Evolutionary conservation across 331 rosid genomes (phyloP).

Genomic region (Pyracantha coccinea): DNA sequence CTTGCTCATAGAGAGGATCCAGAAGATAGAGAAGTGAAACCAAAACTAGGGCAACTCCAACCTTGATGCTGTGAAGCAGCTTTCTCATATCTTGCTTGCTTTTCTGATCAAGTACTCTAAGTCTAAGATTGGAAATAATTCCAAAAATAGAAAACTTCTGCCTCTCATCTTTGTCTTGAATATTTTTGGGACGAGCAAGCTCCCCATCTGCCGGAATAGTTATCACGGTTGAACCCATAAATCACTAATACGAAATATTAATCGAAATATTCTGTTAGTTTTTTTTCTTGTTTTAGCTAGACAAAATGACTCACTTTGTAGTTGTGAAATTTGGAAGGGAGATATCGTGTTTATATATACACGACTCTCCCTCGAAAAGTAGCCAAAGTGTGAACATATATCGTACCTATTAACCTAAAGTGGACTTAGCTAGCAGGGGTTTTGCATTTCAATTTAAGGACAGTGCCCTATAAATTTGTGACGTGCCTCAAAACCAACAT

Average conservation of each 20-base stretch:
- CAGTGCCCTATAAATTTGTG: background rate
- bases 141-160: conserved; percentile 11
- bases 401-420: background rate
- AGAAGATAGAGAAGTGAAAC: conserved; percentile 74
- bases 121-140: conserved; percentile 1
- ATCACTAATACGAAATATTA: background rate
- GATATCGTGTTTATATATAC: background rate
- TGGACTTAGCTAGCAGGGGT: background rate
- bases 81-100: conserved; percentile 26
- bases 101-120: conserved; percentile 11
- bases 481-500: background rate
- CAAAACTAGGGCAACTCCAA: conserved; percentile 63
- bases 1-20: conserved; percentile 56
- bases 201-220: conserved; percentile 2
- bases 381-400: background rate
- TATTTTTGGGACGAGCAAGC: background rate
- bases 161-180: conserved; percentile 10
- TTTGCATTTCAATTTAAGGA: background rate
- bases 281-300: background rate
- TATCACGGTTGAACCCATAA: conserved; percentile 24
- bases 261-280: background rate
- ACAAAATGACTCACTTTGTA: background rate
- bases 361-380: background rate
- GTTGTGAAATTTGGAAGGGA: background rate
- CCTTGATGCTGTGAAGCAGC: conserved; percentile 63